Evolutionary conservation across 2,329 filamentous ascomycete genomes (phyloP), one percentile per base, ranked within the genome.

Genomic region (Neurospora sp.): DNA sequence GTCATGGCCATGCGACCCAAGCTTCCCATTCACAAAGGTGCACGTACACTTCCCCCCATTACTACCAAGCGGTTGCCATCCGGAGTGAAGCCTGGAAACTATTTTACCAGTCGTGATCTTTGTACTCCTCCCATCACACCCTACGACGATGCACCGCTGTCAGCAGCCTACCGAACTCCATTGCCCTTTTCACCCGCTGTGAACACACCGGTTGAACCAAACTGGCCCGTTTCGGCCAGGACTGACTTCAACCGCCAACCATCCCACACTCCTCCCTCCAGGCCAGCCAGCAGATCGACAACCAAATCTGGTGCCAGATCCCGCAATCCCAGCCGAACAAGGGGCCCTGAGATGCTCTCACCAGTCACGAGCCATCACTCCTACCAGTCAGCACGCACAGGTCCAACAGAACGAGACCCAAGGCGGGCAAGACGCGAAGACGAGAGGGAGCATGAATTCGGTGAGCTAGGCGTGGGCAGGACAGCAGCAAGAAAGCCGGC

Each of bases 111-210:
- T 66, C 66, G 69, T 39, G 69, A 73, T 43, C 69, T 72, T 40
- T 69, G 68, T 68, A 72, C 71, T 43, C 71, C 71, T 12, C 71
- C 71, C 5, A 57, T 70, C 37, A 71, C 70, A n/a, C 66, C 71
- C 10, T 68, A 71, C 52, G 71, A 70, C 46, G 71, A 72, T 6
- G 57, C 39, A 28, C 68, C 69, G 17, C 66, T 70, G 67, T 71
- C 72, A 12, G 68, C 69, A 12, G 66, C 68, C 19, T 37, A 43
- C 62, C 41, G 28, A 19, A 19, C 46, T 2, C 46, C 65, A 57
- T 46, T 69, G 38, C 71, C 70, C 28, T 43, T 46, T 23, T 68
- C 70, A 66, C 67, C 46, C 23, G 66, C 40, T 17, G 40, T 71
- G 52, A 37, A 71, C n/a, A 72, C 71, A 17, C 69, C 70, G 23